A percentile compares a stretch with the other conserved stretches of the same genome.
Evolutionary conservation across 2,329 filamentous ascomycete genomes (phyloP).

Genomic region (Sclerotinia sclerotiorum): DNA sequence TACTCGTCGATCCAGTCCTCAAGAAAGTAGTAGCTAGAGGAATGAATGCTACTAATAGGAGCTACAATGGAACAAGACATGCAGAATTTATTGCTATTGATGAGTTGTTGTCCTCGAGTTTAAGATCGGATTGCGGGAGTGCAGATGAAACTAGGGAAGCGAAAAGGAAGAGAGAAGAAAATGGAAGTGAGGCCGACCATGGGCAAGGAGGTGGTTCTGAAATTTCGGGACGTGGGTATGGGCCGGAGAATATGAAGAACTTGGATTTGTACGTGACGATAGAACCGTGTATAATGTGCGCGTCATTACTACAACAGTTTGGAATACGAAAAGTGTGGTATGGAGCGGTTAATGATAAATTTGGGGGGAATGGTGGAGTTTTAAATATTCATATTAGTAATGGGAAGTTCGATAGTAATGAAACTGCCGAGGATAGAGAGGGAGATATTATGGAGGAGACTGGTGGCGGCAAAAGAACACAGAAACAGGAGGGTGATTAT

Average conservation of each 20-base stretch:
- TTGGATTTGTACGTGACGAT: conserved; percentile 91
- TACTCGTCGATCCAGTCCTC: conserved; percentile 76
- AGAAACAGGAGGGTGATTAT: conserved; percentile 73
- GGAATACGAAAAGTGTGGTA: conserved; percentile 89
- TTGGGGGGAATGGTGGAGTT: conserved; percentile 93
- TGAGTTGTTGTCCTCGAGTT: conserved; percentile 57
- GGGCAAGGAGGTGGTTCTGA: not conserved
- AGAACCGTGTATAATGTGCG: conserved; percentile 99
- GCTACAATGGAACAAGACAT: conserved; percentile 87
- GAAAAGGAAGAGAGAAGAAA: not conserved
- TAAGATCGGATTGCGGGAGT: conserved; percentile 33
- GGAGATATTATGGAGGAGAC: conserved; percentile 57
- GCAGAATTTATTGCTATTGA: conserved; percentile 90
- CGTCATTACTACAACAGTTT: conserved; percentile 85
- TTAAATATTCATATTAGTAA: conserved; percentile 67
- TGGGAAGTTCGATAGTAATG: conserved; percentile 27
- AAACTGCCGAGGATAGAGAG: conserved; percentile 52
- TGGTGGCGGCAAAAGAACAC: conserved; percentile 7
- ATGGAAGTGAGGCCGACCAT: not conserved
- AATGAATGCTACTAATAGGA: conserved; percentile 96
- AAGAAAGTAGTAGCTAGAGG: conserved; percentile 72
- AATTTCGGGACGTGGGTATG: conserved; percentile 50
- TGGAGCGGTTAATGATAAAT: conserved; percentile 93
- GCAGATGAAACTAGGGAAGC: conserved; percentile 29
- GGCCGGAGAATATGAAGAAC: conserved; percentile 64